phyloP scores from a whole-genome alignment of 2,329 filamentous ascomycete genomes.

The Scedosporium apiospermum region DNA sequence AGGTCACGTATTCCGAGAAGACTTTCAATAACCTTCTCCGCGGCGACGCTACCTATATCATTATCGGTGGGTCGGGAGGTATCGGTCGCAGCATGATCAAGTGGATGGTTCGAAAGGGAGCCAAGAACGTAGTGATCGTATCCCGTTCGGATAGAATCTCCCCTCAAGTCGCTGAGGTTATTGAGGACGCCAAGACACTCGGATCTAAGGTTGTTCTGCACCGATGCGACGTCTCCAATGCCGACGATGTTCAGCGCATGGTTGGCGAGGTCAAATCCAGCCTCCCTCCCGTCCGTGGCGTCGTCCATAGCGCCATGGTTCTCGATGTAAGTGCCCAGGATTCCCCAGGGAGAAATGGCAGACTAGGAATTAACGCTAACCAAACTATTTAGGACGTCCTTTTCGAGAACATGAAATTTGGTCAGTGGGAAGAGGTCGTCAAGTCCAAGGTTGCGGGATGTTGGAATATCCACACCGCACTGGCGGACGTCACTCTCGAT shows the following conservation, averaged over 20 bases:
- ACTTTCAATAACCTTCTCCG: conserved; percentile 8
- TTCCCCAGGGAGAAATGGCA: neutral
- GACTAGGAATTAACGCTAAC: neutral
- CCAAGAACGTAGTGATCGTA: conserved; percentile 40
- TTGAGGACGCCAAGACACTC: conserved; percentile 20
- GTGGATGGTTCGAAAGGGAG: conserved; percentile 41
- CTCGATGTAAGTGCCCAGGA: conserved; percentile 5
- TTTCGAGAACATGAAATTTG: conserved; percentile 24
- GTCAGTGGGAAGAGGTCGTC: conserved; percentile 21
- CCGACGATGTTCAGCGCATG: neutral
- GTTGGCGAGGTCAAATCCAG: conserved; percentile 11
- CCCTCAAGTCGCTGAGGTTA: conserved; percentile 17
- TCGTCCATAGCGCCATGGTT: conserved; percentile 22
- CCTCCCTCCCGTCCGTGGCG: conserved; percentile 28
- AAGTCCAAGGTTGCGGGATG: conserved; percentile 28
- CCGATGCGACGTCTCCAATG: neutral
- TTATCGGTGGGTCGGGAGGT: conserved; percentile 48
- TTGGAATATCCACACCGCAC: conserved; percentile 27
- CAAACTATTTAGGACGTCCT: conserved; percentile 14
- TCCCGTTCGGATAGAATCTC: conserved; percentile 35
- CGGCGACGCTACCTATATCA: conserved; percentile 36
- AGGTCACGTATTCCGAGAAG: neutral
- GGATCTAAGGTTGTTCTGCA: conserved; percentile 21
- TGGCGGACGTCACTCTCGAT: conserved; percentile 16
- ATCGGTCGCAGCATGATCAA: conserved; percentile 43